Conservation (phyloP, 2,329 filamentous ascomycete species). For the Sporothrix pseudoabietina region DNA sequence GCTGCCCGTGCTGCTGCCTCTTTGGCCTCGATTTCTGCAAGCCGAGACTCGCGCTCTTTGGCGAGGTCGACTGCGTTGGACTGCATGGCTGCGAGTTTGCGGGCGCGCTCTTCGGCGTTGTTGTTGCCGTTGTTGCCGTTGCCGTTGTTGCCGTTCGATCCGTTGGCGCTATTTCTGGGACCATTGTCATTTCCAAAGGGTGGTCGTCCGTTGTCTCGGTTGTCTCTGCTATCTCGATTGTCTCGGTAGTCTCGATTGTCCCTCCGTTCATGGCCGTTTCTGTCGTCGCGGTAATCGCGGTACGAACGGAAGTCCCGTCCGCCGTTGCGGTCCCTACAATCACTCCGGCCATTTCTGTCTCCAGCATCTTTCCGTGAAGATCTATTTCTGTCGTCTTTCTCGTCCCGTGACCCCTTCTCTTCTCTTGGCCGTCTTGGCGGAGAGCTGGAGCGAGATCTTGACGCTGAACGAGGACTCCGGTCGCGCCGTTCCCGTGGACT, state of each 20-base stretch:
- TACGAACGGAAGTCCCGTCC: neutral
- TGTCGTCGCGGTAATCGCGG: slow-evolving; percentile 22
- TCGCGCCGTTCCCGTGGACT: neutral
- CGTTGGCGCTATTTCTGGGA: neutral
- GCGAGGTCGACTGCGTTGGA: slow-evolving; percentile 70
- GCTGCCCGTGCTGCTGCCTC: slow-evolving; percentile 66
- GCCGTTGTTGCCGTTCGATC: neutral
- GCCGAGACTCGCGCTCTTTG: slow-evolving; percentile 65
- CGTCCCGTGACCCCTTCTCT: neutral
- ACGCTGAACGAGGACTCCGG: slow-evolving; percentile 7
- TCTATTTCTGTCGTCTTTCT: neutral
- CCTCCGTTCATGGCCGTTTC: slow-evolving; percentile 22
- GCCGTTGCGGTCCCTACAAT: slow-evolving; percentile 8
- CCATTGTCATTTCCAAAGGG: neutral
- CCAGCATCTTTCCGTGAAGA: neutral
- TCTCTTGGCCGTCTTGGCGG: slow-evolving; percentile 35
- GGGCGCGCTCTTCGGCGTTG: slow-evolving; percentile 55
- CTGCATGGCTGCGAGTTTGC: slow-evolving; percentile 73
- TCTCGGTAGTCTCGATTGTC: neutral
- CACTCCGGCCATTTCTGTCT: slow-evolving; percentile 24
- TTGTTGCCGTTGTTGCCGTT: slow-evolving; percentile 9
- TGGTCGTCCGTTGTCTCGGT: slow-evolving; percentile 1
- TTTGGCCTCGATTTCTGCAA: slow-evolving; percentile 65
- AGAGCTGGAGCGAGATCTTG: neutral
- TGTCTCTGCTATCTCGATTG: neutral